Evolutionary conservation across 139 green algal species (phyloP), one percentile per base, ranked within the genome.

Genomic region (Nannochloris sp.): DNA sequence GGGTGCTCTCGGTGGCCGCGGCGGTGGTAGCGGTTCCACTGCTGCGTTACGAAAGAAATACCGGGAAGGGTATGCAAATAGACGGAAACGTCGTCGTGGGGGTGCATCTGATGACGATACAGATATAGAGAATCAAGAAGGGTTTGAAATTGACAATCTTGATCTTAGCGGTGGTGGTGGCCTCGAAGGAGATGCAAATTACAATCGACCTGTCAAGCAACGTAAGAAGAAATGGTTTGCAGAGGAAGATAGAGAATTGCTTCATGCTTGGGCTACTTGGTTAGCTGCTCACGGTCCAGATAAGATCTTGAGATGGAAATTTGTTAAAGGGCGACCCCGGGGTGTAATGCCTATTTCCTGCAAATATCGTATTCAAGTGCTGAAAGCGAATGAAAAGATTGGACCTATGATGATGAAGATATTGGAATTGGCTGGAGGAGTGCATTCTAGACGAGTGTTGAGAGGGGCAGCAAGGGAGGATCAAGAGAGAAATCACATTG

Each of bases 191-290:
- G 23, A 15, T 13, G 13, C 9, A 34, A 42, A 19, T 29, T 30
- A 34, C 25, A 13, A 57, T 3, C 30, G n/a, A 23, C 38, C 27
- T 6, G 23, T 35, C n/a, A 5, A 9, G 55, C 55, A 53, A 27
- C 55, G 70, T 37, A 77, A 77, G 42, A 45, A 58, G 13, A 56
- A 36, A 23, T 77, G 70, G 70, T 37, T 54, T n/a, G 5, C n/a
- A 5, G 4, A 25, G n/a, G 70, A 77, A 56, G 70, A 77, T 47
- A 37, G 70, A 6, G 23, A 71, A 46, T 56, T 77, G 35, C 46
- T 77, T 36, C 32, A 34, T 27, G 33, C 55, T 1, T 77, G 70
- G 70, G 44, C 54, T 60, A 71, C 47, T 10, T 76, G 27, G 6
- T 4, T 71, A 27, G 56, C 56, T 0, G 8, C 3, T 12, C 32